Percentiles rank a stretch among this genome's conserved stretches.
Evolutionary conservation across 2,329 filamentous ascomycete genomes (phyloP).

Genomic region (Allantophomopsis lycopodina): DNA sequence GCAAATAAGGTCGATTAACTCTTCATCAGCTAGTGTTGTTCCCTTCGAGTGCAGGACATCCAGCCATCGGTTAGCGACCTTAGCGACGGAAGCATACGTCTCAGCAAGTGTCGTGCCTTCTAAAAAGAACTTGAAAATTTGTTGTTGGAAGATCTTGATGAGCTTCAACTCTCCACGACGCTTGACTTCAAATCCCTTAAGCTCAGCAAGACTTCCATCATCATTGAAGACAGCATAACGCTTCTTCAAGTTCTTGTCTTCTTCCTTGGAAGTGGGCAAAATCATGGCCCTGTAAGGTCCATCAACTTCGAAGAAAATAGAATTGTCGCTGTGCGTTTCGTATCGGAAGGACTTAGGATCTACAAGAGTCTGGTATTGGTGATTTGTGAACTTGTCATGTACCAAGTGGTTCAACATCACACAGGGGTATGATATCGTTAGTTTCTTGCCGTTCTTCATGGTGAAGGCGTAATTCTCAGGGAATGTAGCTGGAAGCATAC

Average conservation of each 20-base stretch:
- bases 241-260: constrained; percentile 99
- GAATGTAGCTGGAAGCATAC: constrained; percentile 91
- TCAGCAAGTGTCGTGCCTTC: constrained; percentile 79
- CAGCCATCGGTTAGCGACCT: constrained; percentile 90
- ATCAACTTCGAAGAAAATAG: constrained; percentile 98
- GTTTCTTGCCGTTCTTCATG: constrained; percentile 88
- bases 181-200: constrained; percentile 98
- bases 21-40: constrained; percentile 82
- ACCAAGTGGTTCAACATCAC: constrained; percentile 98
- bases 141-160: constrained; percentile 98
- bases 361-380: constrained; percentile 86
- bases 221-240: constrained; percentile 98
- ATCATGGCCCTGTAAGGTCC: constrained; percentile 98
- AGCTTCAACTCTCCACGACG: constrained; percentile 94
- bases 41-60: constrained; percentile 88
- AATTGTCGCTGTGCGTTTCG: constrained; percentile 95
- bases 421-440: constrained; percentile 94
- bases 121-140: constrained; percentile 98
- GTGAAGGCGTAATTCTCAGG: constrained; percentile 95
- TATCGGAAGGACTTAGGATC: constrained; percentile 76
- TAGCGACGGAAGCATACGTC: constrained; percentile 84
- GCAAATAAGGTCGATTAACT: constrained; percentile 98
- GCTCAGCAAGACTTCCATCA: constrained; percentile 83
- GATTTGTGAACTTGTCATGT: constrained; percentile 87
- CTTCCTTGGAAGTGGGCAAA: constrained; percentile 91